Evolutionary conservation across 2,329 filamentous ascomycete species (phyloP), one percentile per base, ranked within the genome.

Genomic region (Pseudogymnoascus sp.): DNA sequence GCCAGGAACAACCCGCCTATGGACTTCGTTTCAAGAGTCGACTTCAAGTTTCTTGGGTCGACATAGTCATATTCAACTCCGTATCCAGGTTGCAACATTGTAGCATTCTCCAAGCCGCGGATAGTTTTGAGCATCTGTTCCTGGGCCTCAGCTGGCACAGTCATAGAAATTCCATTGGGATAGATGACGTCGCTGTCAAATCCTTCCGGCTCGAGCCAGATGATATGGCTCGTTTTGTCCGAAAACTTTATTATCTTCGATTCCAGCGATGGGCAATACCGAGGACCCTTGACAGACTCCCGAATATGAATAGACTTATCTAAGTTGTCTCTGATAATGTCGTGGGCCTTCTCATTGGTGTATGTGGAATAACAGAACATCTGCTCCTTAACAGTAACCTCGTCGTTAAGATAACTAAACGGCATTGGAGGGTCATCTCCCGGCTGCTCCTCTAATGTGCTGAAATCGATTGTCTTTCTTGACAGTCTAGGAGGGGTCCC

Each of bases 51-150:
- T 59, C 94, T 87, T 15, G 94, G 94, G 71, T 99, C 94, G 15
- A 99, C 90, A 73, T 99, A 99, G 76, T 97, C 94, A 74, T 99
- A 99, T 73, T 99, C 94, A 1, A 99, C 94, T 6, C 94, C 94
- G 70, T 99, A 99, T 7, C 93, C 94, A 1, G 93, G 88, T 70
- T 97, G 93, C 6, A 96, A 82, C 92, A 99, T 97, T 25, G 80
- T 85, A 4, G 91, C 91, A 62, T 92, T 85, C 70, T 97, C 93
- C 1, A 99, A 80, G 0, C 94, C 94, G n/a, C 77, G 81, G 60
- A 99, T 88, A 0, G 91, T 96, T 61, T 86, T 88, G n/a, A 99
- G 79, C 71, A 95, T 85, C 59, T 87, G 82, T 68, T 90, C 87
- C 72, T 99, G 94, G 0, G 89, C 91, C 61, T 93, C 90, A 0